A percentile compares a stretch with the other conserved stretches of the same genome.
Conservation (phyloP, 2,329 filamentous ascomycete genomes). For the Endocalyx cinctus region DNA sequence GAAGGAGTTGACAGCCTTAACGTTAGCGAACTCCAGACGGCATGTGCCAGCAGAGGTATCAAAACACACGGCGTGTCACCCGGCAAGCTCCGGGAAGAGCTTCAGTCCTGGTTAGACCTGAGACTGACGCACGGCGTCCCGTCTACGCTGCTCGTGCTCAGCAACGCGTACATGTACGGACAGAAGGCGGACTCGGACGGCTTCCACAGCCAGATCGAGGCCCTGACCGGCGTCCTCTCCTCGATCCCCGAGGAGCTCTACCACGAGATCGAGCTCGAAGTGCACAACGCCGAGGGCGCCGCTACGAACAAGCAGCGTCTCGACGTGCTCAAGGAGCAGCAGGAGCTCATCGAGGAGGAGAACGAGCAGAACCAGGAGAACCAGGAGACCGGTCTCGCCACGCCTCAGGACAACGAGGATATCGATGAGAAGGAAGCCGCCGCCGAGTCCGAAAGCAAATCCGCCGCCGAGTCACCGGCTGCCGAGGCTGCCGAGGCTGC, state of each 20-base stretch:
- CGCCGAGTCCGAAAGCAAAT: too few species aligned
- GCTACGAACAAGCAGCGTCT: constrained; percentile 99
- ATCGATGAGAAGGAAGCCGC: constrained; percentile 96
- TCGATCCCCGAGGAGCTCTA: constrained; percentile 97
- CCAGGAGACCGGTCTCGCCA: constrained; percentile 67
- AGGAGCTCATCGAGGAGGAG: constrained; percentile 96
- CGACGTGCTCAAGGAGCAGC: constrained; percentile 96
- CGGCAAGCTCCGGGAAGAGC: constrained; percentile 78
- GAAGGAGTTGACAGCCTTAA: constrained; percentile 91
- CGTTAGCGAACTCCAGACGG: constrained; percentile 88
- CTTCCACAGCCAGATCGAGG: constrained; percentile 85
- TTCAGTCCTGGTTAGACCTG: constrained; percentile 91
- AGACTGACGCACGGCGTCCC: constrained; percentile 93
- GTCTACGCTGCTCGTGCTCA: constrained; percentile 88
- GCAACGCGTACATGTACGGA: constrained; percentile 96
- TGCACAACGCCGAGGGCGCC: constrained; percentile 92
- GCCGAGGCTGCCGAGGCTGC: constrained; percentile 48
- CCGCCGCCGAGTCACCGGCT: constrained; percentile 44
- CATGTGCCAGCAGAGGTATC: constrained; percentile 86
- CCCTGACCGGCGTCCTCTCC: constrained; percentile 84
- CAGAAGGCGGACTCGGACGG: constrained; percentile 72
- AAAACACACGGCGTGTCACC: constrained; percentile 90
- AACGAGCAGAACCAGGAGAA: constrained; percentile 85
- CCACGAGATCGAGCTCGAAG: constrained; percentile 98
- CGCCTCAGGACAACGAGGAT: constrained; percentile 80